phyloP scores from a whole-genome alignment of 1,284 basidiomycete genomes.

The Tausonia pullulans region DNA sequence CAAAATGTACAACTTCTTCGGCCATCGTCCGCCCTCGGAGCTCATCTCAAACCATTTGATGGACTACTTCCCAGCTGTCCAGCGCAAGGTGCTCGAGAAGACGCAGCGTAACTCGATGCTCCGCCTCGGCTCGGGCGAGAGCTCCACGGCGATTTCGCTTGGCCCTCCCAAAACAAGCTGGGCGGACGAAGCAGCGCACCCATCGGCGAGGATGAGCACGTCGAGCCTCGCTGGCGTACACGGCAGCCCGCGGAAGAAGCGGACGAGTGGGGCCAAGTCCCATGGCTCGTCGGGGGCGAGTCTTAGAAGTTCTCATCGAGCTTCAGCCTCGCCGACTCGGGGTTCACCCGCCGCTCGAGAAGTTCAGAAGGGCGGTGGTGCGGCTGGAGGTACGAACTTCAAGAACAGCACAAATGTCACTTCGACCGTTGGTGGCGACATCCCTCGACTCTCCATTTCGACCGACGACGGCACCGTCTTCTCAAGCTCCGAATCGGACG shows the following conservation, averaged over 20 bases:
- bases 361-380: too few species aligned
- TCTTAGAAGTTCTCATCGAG: not conserved
- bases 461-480: slow-evolving; percentile 22
- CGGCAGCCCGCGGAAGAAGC: slow-evolving; percentile 5
- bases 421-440: not conserved
- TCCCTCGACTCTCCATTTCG: slow-evolving; percentile 28
- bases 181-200: slow-evolving; percentile 5
- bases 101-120: slow-evolving; percentile 69
- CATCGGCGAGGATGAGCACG: slow-evolving; percentile 4
- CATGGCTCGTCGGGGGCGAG: not conserved
- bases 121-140: slow-evolving; percentile 34
- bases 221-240: slow-evolving; percentile 5
- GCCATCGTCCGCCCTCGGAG: slow-evolving; percentile 92
- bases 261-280: not conserved
- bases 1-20: slow-evolving; percentile 89
- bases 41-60: slow-evolving; percentile 92
- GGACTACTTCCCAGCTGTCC: slow-evolving; percentile 90
- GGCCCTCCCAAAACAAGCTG: slow-evolving; percentile 11
- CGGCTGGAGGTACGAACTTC: not conserved
- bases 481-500: slow-evolving; percentile 19
- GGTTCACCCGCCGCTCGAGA: not conserved
- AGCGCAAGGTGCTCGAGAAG: slow-evolving; percentile 76
- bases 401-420: slow-evolving; percentile 16
- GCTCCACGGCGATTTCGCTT: not conserved
- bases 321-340: slow-evolving; percentile 17